Evolutionary conservation across 305 asterid genomes (phyloP).

Genomic region (Solanum hybrid): DNA sequence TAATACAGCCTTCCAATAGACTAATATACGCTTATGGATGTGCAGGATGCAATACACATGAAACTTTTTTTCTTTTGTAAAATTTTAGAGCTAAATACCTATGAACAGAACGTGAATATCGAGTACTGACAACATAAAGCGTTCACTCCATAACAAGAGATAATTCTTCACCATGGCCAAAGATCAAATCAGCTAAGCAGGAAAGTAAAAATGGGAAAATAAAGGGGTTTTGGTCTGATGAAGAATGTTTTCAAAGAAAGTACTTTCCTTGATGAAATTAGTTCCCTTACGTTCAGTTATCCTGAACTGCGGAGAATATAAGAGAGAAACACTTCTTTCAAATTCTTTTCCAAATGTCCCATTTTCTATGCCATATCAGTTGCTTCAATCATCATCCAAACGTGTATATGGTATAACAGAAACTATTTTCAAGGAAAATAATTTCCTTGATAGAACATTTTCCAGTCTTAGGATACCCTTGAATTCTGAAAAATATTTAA

Average conservation of each 20-base stretch:
- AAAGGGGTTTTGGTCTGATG: background rate
- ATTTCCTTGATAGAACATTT: background rate
- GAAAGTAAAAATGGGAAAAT: background rate
- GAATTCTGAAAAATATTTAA: background rate
- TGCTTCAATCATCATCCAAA: conserved; percentile 1
- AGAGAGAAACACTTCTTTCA: background rate
- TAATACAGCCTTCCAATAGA: background rate
- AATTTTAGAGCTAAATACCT: background rate
- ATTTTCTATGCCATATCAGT: background rate
- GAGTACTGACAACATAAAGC: background rate
- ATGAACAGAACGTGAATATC: background rate
- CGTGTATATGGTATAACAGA: background rate
- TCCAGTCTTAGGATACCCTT: background rate
- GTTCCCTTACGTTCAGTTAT: background rate
- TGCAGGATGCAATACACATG: background rate
- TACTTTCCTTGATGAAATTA: background rate
- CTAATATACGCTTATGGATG: background rate
- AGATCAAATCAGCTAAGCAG: background rate
- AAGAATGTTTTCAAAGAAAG: background rate
- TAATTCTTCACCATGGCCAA: background rate
- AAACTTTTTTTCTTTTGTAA: background rate
- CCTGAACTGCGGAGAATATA: background rate
- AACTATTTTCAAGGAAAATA: background rate
- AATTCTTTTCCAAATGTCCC: background rate
- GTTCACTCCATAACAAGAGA: background rate